phyloP scores from a whole-genome alignment of 2,329 filamentous ascomycete species.

The Stagonosporopsis chrysanthemi region DNA sequence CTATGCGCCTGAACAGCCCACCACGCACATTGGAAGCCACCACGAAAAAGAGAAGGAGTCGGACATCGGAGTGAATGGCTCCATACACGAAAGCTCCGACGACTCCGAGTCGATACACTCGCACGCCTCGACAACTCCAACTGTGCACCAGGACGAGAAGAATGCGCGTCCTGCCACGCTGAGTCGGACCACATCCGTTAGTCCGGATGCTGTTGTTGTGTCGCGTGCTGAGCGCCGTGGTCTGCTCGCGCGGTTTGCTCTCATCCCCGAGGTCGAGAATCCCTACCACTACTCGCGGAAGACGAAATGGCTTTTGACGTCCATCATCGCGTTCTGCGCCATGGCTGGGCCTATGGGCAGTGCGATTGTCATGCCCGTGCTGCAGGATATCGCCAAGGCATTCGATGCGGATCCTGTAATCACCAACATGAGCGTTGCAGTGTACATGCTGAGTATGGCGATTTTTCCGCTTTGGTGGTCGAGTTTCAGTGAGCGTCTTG shows the following conservation, averaged over 20 bases:
- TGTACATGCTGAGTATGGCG: slow-evolving; percentile 53
- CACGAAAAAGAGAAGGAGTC: slow-evolving; percentile 13
- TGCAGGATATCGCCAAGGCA: slow-evolving; percentile 44
- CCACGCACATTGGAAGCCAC: slow-evolving; percentile 1
- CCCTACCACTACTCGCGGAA: slow-evolving; percentile 75
- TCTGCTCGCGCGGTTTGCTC: slow-evolving; percentile 71
- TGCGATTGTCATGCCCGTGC: slow-evolving; percentile 74
- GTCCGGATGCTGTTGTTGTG: slow-evolving; percentile 55
- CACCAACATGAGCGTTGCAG: slow-evolving; percentile 51
- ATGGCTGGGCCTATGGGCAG: slow-evolving; percentile 84
- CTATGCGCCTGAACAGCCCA: slow-evolving; percentile 10
- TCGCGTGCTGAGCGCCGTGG: slow-evolving; percentile 69
- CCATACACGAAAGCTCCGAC: slow-evolving; percentile 10
- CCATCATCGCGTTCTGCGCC: slow-evolving; percentile 77
- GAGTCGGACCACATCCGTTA: slow-evolving; percentile 42
- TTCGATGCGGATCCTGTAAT: slow-evolving; percentile 44
- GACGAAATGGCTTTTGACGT: slow-evolving; percentile 86
- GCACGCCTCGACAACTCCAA: slow-evolving; percentile 28
- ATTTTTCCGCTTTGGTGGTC: slow-evolving; percentile 54
- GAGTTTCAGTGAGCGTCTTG: slow-evolving; percentile 48
- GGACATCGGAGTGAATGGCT: slow-evolving; percentile 3
- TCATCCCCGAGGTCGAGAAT: slow-evolving; percentile 80
- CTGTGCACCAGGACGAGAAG: slow-evolving; percentile 28
- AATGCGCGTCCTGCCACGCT: slow-evolving; percentile 28
- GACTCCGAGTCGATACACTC: slow-evolving; percentile 23